Percentiles rank a stretch among this genome's conserved stretches.
Evolutionary conservation across 805 yeast genomes (phyloP).

Genomic region (Schwanniomyces polymorphus): DNA sequence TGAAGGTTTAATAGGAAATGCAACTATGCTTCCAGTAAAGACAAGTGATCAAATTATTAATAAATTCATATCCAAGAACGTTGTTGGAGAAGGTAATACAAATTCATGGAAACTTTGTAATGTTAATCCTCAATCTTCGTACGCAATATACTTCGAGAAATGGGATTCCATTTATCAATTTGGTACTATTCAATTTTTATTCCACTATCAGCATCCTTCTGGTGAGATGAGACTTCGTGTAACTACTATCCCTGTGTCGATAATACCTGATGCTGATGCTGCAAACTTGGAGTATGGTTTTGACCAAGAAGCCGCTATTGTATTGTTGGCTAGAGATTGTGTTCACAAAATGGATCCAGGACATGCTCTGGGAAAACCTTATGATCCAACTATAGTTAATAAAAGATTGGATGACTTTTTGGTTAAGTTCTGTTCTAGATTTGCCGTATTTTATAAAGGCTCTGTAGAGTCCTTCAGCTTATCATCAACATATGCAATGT

Average conservation of each 20-base stretch:
- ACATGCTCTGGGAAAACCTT: conserved; percentile 8
- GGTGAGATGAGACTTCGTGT: conserved; percentile 60
- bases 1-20: conserved; percentile 65
- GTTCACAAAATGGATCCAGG: conserved; percentile 37
- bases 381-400: conserved; percentile 26
- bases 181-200: conserved; percentile 52
- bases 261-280: conserved; percentile 40
- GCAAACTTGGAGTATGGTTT: conserved; percentile 48
- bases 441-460: conserved; percentile 46
- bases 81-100: conserved; percentile 51
- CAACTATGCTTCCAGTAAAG: conserved; percentile 41
- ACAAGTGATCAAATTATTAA: conserved; percentile 22
- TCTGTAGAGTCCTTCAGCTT: conserved; percentile 50
- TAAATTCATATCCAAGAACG: conserved; percentile 28
- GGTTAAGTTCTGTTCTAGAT: conserved; percentile 34
- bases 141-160: conserved; percentile 58
- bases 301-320: conserved; percentile 72
- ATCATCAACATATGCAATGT: conserved; percentile 48
- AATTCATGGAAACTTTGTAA: conserved; percentile 62
- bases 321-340: conserved; percentile 56
- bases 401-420: conserved; percentile 40
- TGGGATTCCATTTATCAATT: conserved; percentile 29
- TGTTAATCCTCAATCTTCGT: conserved; percentile 57
- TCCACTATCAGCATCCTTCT: conserved; percentile 61
- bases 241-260: conserved; percentile 52